A percentile compares a stretch with the other conserved stretches of the same genome.
Evolutionary conservation across 2,329 filamentous ascomycete species (phyloP).

Genomic region (Ambrosiella xylebori): DNA sequence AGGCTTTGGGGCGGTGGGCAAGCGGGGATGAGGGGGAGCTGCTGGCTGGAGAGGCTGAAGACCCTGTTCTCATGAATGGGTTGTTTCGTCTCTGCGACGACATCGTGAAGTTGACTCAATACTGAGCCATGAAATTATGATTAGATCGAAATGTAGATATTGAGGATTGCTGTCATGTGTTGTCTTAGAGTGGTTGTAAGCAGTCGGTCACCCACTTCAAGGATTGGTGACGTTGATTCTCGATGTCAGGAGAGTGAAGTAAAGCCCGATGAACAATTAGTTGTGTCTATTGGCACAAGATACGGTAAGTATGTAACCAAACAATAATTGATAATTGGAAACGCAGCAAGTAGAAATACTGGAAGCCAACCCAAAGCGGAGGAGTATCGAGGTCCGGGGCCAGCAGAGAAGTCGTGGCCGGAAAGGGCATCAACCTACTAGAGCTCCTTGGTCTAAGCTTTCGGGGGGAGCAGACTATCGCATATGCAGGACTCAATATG

Average conservation of each 20-base stretch:
- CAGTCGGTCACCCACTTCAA: background rate
- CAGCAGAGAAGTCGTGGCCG: background rate
- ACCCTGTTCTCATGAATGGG: slow-evolving; percentile 55
- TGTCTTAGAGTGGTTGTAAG: background rate
- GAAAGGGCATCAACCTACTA: background rate
- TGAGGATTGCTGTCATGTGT: background rate
- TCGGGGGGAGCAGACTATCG: background rate
- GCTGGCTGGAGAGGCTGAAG: slow-evolving; percentile 24
- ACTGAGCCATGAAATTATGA: background rate
- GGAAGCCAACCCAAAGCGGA: slow-evolving; percentile 8
- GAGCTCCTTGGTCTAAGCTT: background rate
- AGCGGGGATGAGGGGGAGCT: slow-evolving; percentile 28
- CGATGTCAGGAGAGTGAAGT: background rate
- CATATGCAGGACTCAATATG: background rate
- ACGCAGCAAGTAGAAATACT: background rate
- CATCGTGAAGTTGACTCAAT: slow-evolving; percentile 3
- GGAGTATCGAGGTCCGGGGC: slow-evolving; percentile 11
- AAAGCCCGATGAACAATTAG: background rate
- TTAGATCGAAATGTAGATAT: background rate
- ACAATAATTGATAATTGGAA: background rate
- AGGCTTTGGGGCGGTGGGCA: slow-evolving; percentile 53
- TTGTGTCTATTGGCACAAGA: background rate
- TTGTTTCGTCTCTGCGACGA: slow-evolving; percentile 62
- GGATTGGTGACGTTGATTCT: background rate
- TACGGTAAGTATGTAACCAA: background rate